Evolutionary conservation across 2,329 filamentous ascomycete genomes (phyloP), one percentile per base, ranked within the genome.

Genomic region (Fusarium secorum): DNA sequence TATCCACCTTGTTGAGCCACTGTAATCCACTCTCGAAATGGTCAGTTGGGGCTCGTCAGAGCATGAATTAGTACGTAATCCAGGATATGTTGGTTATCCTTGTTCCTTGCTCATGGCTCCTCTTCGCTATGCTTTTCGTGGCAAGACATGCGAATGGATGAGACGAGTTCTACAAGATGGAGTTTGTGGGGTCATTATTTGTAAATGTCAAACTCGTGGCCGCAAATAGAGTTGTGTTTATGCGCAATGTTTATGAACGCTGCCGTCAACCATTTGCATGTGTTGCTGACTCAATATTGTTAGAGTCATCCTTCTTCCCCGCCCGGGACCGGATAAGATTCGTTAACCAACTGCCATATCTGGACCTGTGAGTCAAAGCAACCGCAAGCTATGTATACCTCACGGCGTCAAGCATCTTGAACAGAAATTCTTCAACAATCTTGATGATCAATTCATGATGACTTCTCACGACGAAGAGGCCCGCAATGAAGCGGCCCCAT

Each of bases 401-500:
- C 46, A 24, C 3, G 5, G 6, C n/a, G 1, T 7, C 11, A 22
- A 15, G 11, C 5, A 14, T 32, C 11, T 22, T 7, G 11, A 14
- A 5, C 11, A 18, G 7, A 3, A 32, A 7, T 10, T 48, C 15
- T 32, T 3, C 45, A 32, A 13, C 4, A 38, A 13, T 5, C 11
- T 38, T n/a, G 0, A 33, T 17, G 22, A 17, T 13, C 18, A 52
- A n/a, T 51, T 38, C 4, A 36, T 0, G 17, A 52, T 52, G 48
- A 9, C 13, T 13, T n/a, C 32, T 3, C 48, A 17, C 20, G 33
- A 53, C n/a, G 44, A 69, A 28, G 26, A 44, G 3, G 26, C 52
- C 3, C 11, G 35, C 4, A 49, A 52, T 17, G 74, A 75, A 59
- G 60, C 66, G 20, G 39, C 65, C 5, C 70, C 74, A 30, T 42